Base-by-base conservation (phyloP, 164 flowering plant genomes). In the Sedum album region DNA sequence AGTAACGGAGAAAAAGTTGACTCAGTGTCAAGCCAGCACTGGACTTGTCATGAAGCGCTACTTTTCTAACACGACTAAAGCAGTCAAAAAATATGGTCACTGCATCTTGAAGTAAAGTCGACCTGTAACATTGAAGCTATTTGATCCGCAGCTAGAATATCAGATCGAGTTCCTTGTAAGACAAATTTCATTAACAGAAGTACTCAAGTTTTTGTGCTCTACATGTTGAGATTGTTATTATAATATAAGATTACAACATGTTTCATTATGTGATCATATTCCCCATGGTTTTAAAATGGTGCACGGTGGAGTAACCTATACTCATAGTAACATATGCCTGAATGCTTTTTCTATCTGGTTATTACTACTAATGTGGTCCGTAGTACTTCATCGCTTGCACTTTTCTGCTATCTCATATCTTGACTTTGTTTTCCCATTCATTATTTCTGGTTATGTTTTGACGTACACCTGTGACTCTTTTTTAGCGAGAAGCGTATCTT, bases 401-500 rank as follows among this genome's bases (percentile, higher is more conserved):
- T 26, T 57, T 57, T 28, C 31, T 28, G 62, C 33, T 28, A 30
- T 57, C 33, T 57, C 31, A 30, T 55, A 23, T 25, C n/a, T n/a
- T n/a, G n/a, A 31, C 60, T 55, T 15, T 55, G 17, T 25, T 25
- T 31, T 13, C 25, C 9, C 60, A 5, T 25, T 26, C 13, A 36
- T 38, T 25, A 65, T 55, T 68, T 33, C 69, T 72, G 30, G 71
- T 7, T 41, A 46, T 30, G 23, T 71, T 14, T 66, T 73, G 72
- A 55, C 2, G n/a, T 68, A 31, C 36, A 15, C 17, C 8, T 10
- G 68, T 67, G 67, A 13, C 73, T 23, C 48, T 35, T 38, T 26
- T 76, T 51, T 57, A 57, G 62, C 17, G 62, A 28, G 35, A 57
- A 74, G 36, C 25, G 65, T 76, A 31, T 61, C 72, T 71, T 79